Conservation (phyloP, 371 early-diverging fungal species). For the Mortierella sp. region DNA sequence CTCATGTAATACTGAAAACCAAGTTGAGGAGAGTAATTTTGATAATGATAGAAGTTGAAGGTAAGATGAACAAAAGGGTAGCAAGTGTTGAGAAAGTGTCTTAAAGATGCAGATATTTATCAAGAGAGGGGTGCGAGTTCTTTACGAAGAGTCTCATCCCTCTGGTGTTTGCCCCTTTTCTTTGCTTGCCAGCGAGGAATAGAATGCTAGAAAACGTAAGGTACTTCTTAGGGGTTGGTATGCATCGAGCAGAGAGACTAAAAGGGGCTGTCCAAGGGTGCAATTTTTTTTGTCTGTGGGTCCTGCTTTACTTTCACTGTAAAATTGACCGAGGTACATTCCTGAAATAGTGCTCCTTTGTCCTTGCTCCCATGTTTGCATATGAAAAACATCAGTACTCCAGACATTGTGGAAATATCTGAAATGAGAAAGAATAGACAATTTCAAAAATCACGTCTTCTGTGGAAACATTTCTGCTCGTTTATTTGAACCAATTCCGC, state of each 20-base stretch:
- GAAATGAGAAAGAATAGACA: too few relatives aligned
- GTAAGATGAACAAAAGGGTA: not conserved
- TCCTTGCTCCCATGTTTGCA: not conserved
- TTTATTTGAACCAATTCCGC: constrained; percentile 44
- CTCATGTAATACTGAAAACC: not conserved
- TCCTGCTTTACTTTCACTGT: not conserved
- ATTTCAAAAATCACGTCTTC: constrained; percentile 3
- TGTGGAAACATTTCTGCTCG: constrained; percentile 42
- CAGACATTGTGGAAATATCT: not conserved
- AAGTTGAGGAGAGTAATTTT: not conserved
- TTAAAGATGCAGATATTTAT: not conserved
- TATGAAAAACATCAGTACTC: not conserved
- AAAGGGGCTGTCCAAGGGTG: not conserved
- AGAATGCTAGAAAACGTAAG: not conserved
- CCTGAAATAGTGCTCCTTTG: not conserved
- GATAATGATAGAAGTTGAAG: not conserved
- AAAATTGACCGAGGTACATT: not conserved
- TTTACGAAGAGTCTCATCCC: not conserved
- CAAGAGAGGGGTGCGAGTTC: not conserved
- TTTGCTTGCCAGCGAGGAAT: not conserved
- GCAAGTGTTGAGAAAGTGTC: not conserved
- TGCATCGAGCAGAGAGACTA: not conserved
- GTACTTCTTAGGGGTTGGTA: not conserved
- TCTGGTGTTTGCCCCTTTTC: not conserved
- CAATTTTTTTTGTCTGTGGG: not conserved